Evolutionary conservation across 164 flowering plant genomes (phyloP).

Genomic region (Malania oleifera): DNA sequence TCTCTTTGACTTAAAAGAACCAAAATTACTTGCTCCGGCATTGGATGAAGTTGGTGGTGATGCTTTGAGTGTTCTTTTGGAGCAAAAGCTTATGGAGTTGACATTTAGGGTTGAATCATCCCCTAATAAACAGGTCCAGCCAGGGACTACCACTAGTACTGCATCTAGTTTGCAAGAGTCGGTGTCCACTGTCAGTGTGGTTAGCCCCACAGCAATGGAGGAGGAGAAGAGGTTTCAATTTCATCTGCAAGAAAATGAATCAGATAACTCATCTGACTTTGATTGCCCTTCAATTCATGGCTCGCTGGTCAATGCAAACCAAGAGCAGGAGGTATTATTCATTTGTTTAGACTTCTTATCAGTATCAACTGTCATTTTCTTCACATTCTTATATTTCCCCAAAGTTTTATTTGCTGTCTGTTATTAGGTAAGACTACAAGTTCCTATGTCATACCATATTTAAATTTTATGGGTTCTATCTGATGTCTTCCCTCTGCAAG

Average conservation of each 20-base stretch:
- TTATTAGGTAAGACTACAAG: too few relatives aligned
- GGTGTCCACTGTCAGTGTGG: neutral
- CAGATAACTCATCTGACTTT: slow-evolving; percentile 13
- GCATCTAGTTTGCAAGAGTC: slow-evolving; percentile 6
- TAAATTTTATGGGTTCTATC: too few relatives aligned
- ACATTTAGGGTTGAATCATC: slow-evolving; percentile 30
- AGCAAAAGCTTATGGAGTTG: slow-evolving; percentile 57
- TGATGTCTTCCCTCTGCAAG: too few relatives aligned
- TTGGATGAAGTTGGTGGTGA: slow-evolving; percentile 31
- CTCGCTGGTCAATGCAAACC: slow-evolving; percentile 8
- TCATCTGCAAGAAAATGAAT: slow-evolving; percentile 11
- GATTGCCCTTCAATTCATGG: slow-evolving; percentile 19
- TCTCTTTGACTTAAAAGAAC: slow-evolving; percentile 5
- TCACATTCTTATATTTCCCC: too few relatives aligned
- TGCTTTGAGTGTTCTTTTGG: slow-evolving; percentile 52
- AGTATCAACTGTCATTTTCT: too few relatives aligned
- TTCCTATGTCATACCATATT: too few relatives aligned
- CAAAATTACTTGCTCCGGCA: slow-evolving; percentile 18
- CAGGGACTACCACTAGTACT: slow-evolving; percentile 6
- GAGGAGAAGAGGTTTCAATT: slow-evolving; percentile 12
- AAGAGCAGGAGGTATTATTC: slow-evolving; percentile 29
- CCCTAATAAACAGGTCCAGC: slow-evolving; percentile 11
- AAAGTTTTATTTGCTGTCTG: too few relatives aligned
- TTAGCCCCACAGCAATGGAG: slow-evolving; percentile 9
- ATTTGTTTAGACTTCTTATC: neutral